Evolutionary conservation across 345 rosid species (phyloP), one percentile per base, ranked within the genome.

Genomic region (Eucalyptus guilfoylei): DNA sequence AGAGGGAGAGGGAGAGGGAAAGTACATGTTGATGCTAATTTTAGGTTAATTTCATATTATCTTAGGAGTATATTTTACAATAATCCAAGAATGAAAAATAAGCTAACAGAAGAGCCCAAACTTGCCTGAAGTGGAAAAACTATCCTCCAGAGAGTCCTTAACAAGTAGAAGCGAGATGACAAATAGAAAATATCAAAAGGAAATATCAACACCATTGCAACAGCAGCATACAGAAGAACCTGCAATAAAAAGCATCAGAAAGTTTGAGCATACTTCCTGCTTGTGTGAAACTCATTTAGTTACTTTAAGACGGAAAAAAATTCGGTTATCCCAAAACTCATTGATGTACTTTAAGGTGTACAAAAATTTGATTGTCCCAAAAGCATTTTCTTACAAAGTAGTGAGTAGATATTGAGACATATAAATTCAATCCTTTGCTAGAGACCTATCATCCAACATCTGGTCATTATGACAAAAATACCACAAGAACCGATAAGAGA

Each of bases 121-220:
- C 95, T 90, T 95, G 93, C 99, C 97, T 98, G 98, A 83, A 97
- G 90, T 2, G 99, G 99, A 89, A 98, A 94, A 91, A 95, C 92
- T 91, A 98, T 95, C 90, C 99, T 94, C 98, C 96, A 94, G 89
- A 98, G 92, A 81, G 99, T 96, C 95, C 97, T 95, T 55, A 97
- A 89, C 91, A 98, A 93, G 94, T 92, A 97, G 94, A 95, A 94
- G 42, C 99, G 99, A 28, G 99, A 92, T 62, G 97, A 91, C 90
- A 96, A 91, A 91, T 95, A 93, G 92, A 97, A 98, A 91, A 98
- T 96, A 93, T 97, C 91, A 60, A 97, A 95, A 49, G 99, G 99
- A 88, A 97, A 95, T 90, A 98, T 93, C 93, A 97, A 88, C 89
- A 96, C 89, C 89, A 98, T 92, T 62, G 90, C 91, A 85, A 94